Base-by-base conservation (phyloP, 169 alveolate species). In the Ichthyophthirius multifiliis region DNA sequence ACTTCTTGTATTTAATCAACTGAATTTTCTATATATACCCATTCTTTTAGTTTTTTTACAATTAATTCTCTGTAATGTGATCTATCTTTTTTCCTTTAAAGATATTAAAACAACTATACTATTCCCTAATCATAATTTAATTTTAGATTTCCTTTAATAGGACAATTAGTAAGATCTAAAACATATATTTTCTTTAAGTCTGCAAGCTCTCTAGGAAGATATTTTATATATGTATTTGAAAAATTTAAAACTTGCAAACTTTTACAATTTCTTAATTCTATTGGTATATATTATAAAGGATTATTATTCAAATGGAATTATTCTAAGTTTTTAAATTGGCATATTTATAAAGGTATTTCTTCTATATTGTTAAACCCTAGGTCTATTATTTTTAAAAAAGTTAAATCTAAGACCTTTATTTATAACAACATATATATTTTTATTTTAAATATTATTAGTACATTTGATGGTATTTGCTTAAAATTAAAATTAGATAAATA, bases 31-130 rank as follows among this genome's bases (percentile, higher is more conserved):
- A 67, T 37, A 20, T 67, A 67, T 5, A 67, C 77, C 77, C 77
- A 67, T 41, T 67, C 77, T 67, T 67, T 67, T 18, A 67, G 37
- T 37, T 67, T 67, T 44, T 67, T 67, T 2, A 67, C 77, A 23
- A 67, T 67, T 35, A 67, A 67, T 39, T 67, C 77, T 41, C 77
- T 67, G 41, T 67, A 67, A 1, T 37, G 16, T 37, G 77, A 47
- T 39, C 77, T 34, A 30, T 67, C 77, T 35, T 18, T 18, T 67
- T 67, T 67, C 23, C 77, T 67, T 67, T 67, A 39, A 16, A 67
- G 46, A 20, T 67, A 67, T 39, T 67, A 34, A 62, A 67, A 67
- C n/a, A 67, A 23, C 35, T 44, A 35, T 4, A 67, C 77, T 34
- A 67, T 67, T 18, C 77, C 77, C 48, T 37, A 18, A 37, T 67